Evolutionary conservation across 345 rosid species (phyloP).

Genomic region (Rhodamnia argentea): DNA sequence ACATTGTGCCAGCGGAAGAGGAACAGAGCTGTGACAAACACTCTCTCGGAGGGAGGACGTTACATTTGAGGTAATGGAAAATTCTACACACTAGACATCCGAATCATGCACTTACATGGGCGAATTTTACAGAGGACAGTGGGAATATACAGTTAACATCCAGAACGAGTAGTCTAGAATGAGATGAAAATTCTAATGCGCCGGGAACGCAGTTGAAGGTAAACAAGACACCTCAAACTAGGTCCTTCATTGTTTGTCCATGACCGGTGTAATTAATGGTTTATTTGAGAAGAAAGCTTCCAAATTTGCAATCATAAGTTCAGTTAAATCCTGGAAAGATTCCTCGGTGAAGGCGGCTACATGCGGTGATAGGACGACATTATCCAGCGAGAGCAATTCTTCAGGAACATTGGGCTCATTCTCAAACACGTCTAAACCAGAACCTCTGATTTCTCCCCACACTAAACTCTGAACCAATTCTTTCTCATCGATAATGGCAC

Average conservation of each 20-base stretch:
- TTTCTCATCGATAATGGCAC: slow-evolving; percentile 26
- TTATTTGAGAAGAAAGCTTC: slow-evolving; percentile 23
- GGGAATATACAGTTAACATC: background rate
- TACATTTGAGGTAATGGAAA: background rate
- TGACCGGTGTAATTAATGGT: slow-evolving; percentile 3
- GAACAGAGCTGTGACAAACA: background rate
- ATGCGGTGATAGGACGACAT: slow-evolving; percentile 26
- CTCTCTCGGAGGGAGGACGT: background rate
- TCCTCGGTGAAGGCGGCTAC: slow-evolving; percentile 21
- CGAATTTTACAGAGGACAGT: background rate
- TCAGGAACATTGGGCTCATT: slow-evolving; percentile 22
- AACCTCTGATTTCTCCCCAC: slow-evolving; percentile 24
- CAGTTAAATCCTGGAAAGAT: slow-evolving; percentile 8
- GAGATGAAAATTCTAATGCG: background rate
- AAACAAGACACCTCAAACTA: background rate
- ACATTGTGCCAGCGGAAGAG: background rate
- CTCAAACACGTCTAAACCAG: slow-evolving; percentile 38
- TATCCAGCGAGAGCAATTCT: slow-evolving; percentile 17
- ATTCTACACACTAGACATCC: background rate
- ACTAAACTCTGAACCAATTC: slow-evolving; percentile 23
- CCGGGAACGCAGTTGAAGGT: background rate
- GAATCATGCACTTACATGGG: background rate
- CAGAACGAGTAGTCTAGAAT: background rate
- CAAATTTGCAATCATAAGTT: slow-evolving; percentile 19
- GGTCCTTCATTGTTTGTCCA: background rate